Evolutionary conservation across 371 early-diverging fungal genomes (phyloP).

Genomic region (Mortierella sp.): DNA sequence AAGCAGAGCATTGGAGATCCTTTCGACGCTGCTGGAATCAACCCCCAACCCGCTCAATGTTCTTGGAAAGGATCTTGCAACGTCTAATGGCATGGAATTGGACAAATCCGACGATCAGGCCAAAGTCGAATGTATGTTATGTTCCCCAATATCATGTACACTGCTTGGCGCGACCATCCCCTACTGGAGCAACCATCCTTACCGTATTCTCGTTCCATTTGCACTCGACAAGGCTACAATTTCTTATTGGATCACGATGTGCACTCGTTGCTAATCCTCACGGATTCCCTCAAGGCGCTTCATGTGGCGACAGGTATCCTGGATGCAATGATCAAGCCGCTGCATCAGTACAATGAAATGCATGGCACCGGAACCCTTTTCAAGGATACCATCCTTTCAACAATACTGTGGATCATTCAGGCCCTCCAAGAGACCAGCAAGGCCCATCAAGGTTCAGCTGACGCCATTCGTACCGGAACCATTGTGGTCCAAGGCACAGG

Average conservation of each 20-base stretch:
- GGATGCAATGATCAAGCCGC: slow-evolving; percentile 40
- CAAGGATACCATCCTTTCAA: slow-evolving; percentile 31
- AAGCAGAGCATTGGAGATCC: slow-evolving; percentile 48
- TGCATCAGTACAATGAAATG: slow-evolving; percentile 24
- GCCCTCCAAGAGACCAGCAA: slow-evolving; percentile 28
- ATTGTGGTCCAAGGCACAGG: slow-evolving; percentile 20
- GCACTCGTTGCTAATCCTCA: slow-evolving; percentile 18
- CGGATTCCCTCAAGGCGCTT: slow-evolving; percentile 41
- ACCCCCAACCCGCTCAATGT: slow-evolving; percentile 41
- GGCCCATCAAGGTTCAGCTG: background rate
- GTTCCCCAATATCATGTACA: too few relatives aligned
- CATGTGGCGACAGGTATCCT: slow-evolving; percentile 49
- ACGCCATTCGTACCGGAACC: background rate
- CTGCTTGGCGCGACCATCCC: too few relatives aligned
- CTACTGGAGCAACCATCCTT: background rate
- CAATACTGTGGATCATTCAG: slow-evolving; percentile 46
- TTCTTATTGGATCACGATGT: slow-evolving; percentile 35
- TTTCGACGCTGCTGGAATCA: slow-evolving; percentile 48
- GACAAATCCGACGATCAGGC: slow-evolving; percentile 37
- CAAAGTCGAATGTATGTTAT: slow-evolving; percentile 31
- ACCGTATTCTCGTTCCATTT: background rate
- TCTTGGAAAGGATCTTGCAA: slow-evolving; percentile 23
- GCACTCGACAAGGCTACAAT: slow-evolving; percentile 25
- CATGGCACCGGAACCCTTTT: slow-evolving; percentile 24
- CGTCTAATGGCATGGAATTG: slow-evolving; percentile 20